Evolutionary conservation across 495 filamentous ascomycete species (phyloP), one percentile per base, ranked within the genome.

Genomic region (Aspergillus carlsbadensis): DNA sequence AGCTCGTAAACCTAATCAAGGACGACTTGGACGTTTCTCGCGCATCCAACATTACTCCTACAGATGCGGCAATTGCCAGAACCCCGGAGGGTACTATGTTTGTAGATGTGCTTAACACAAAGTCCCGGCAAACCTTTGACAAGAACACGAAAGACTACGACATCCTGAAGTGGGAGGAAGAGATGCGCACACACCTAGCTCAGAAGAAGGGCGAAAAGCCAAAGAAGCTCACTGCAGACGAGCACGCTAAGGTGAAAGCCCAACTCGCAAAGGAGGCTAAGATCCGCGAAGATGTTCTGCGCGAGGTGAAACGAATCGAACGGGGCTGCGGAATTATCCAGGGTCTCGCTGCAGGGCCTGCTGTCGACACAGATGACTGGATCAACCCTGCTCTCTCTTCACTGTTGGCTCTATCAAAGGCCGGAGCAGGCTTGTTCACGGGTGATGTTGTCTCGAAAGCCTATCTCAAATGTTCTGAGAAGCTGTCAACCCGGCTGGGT

Each of bases 81-180:
- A 96, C 91, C 2, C 87, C 89, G 2, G 90, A 92, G 68, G 94
- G 91, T 2, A 90, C 87, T 0, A 79, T 85, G 6, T 98, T 95
- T 60, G 79, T 98, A 22, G 93, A 98, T 69, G 90, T 97, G 6
- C 78, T 98, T 5, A 88, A 87, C 29, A 88, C 85, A 62, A 93
- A 93, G 67, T 74, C 76, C 2, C 84, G 86, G 61, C 79, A 78
- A n/a, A 64, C 82, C 13, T 81, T 88, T 7, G 83, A 89, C 63
- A 96, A 90, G 70, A 96, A 88, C 61, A 84, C 78, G 18, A 96
- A 90, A 68, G 94, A 98, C 67, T 96, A 96, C 58, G 89, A 98
- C 63, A 96, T 90, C 1, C 65, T 96, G 46, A 97, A 96, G 72
- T 98, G 94, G 94, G 94, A 98, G 70, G 86, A 89, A 63, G 94